Percentiles rank a stretch among this genome's conserved stretches.
Conservation (phyloP, 192 early-diverging fungal genomes). For the Phycomyces blakesleeanus region DNA sequence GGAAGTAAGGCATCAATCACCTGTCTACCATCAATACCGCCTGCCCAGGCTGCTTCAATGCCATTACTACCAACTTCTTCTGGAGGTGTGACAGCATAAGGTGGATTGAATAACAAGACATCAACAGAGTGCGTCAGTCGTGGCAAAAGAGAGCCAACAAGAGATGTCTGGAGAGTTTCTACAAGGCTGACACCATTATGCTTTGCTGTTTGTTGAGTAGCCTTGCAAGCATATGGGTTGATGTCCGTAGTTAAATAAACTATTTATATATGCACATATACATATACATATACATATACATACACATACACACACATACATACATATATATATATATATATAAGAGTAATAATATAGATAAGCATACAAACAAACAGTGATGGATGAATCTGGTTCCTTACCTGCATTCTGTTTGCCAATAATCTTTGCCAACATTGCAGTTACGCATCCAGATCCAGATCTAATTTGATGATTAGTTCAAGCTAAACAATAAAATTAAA, state of each 20-base stretch:
- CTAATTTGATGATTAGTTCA: constrained; percentile 27
- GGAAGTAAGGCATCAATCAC: constrained; percentile 82
- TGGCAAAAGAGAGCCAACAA: constrained; percentile 51
- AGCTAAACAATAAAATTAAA: not conserved
- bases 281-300: not conserved
- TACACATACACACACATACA: not conserved
- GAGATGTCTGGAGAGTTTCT: constrained; percentile 62
- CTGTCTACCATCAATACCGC: constrained; percentile 84
- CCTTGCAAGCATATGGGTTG: constrained; percentile 66
- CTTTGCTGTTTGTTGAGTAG: constrained; percentile 62
- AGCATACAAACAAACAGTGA: not conserved
- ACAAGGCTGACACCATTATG: constrained; percentile 53
- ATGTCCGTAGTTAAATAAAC: constrained; percentile 72
- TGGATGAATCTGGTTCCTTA: constrained; percentile 17
- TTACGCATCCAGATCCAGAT: constrained; percentile 81
- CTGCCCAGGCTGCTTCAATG: constrained; percentile 90
- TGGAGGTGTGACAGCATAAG: constrained; percentile 85
- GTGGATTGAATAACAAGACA: constrained; percentile 90
- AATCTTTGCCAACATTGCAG: constrained; percentile 70
- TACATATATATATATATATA: not conserved
- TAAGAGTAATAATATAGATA: no score
- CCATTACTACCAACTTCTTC: constrained; percentile 69
- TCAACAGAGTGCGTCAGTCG: constrained; percentile 62
- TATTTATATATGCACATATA: constrained; percentile 8
- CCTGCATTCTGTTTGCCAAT: constrained; percentile 38